Conservation (phyloP, 2,329 filamentous ascomycete genomes). For the Trichoderma brevicompactum region DNA sequence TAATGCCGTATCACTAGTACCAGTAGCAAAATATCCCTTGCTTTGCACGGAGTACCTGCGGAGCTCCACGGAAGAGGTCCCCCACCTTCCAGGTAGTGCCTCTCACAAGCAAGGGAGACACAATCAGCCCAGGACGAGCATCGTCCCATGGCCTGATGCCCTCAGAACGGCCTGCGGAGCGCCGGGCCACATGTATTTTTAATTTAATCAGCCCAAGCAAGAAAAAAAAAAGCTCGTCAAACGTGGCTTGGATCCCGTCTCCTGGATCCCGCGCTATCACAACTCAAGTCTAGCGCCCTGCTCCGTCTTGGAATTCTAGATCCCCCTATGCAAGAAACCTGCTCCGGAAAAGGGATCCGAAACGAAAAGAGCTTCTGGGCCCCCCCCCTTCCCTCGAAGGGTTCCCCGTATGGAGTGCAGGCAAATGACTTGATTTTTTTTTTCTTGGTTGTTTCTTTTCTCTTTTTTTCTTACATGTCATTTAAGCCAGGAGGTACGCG, state of each 20-base stretch:
- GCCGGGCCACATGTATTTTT: neutral
- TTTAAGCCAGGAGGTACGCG: neutral
- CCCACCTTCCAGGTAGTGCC: too few relatives aligned
- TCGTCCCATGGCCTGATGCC: slow-evolving; percentile 16
- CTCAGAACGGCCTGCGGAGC: neutral
- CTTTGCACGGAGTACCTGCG: neutral
- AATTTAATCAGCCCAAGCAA: slow-evolving; percentile 15
- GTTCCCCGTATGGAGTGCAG: neutral
- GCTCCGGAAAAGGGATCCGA: slow-evolving; percentile 12
- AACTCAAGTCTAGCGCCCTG: slow-evolving; percentile 4
- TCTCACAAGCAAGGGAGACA: neutral
- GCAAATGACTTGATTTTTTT: neutral
- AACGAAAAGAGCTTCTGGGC: neutral
- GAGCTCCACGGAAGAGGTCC: neutral
- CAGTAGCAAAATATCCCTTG: slow-evolving; percentile 2
- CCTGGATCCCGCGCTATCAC: slow-evolving; percentile 10
- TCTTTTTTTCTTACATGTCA: neutral
- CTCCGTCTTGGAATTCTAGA: slow-evolving; percentile 16
- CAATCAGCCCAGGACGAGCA: neutral
- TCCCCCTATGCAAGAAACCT: slow-evolving; percentile 23
- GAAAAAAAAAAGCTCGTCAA: neutral
- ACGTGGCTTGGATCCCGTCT: neutral
- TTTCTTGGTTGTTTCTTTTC: neutral
- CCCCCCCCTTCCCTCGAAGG: neutral
- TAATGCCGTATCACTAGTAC: neutral